phyloP scores from a whole-genome alignment of 1,284 basidiomycete genomes.

The Apiotrichum mycotoxinovorans region DNA sequence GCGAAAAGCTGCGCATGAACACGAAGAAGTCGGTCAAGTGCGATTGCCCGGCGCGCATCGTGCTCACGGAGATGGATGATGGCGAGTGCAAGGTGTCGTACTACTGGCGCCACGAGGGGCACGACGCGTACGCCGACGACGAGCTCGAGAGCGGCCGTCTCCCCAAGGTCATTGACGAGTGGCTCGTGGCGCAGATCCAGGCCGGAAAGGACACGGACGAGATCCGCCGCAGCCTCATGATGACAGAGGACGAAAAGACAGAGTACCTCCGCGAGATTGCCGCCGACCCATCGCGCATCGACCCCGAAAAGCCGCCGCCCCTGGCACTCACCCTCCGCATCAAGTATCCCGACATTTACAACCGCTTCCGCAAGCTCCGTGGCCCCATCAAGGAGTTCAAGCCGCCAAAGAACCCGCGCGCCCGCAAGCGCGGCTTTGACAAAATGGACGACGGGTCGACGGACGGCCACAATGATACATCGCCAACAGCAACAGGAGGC shows the following conservation, averaged over 20 bases:
- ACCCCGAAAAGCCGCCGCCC: constrained; percentile 38
- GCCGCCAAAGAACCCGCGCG: constrained; percentile 25
- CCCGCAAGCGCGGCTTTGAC: constrained; percentile 6
- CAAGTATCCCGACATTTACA: constrained; percentile 49
- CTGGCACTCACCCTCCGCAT: constrained; percentile 38
- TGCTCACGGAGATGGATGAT: constrained; percentile 40
- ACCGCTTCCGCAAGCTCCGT: constrained; percentile 44
- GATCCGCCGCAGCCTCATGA: constrained; percentile 36
- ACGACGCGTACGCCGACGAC: constrained; percentile 42
- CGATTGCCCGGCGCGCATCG: constrained; percentile 41
- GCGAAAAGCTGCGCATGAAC: constrained; percentile 41
- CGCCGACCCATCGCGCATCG: constrained; percentile 32
- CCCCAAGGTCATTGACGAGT: constrained; percentile 44
- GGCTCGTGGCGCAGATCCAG: constrained; percentile 41
- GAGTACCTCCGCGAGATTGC: constrained; percentile 35
- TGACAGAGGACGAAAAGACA: constrained; percentile 39
- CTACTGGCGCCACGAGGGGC: constrained; percentile 46
- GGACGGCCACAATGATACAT: not conserved
- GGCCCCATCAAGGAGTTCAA: constrained; percentile 43
- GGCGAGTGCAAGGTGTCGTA: constrained; percentile 40
- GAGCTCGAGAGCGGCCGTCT: constrained; percentile 38
- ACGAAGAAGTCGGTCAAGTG: constrained; percentile 49
- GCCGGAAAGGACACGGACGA: constrained; percentile 39
- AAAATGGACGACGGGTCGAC: not conserved
- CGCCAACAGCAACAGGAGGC: too few relatives aligned